Conservation (phyloP, 805 yeast genomes). For the Zygosaccharomyces pseudorouxii region DNA sequence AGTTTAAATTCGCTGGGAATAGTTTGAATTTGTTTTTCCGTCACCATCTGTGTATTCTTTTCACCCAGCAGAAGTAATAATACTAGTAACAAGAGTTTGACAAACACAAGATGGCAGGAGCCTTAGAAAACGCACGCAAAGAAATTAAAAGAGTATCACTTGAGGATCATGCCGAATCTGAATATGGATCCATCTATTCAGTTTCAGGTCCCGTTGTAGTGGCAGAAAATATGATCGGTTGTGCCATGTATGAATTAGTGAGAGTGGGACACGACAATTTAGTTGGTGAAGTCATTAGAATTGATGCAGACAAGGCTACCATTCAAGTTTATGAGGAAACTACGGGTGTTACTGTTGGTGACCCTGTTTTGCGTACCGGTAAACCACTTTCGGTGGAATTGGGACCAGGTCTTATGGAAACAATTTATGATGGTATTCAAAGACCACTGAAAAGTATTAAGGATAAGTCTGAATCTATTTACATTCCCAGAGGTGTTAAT, state of each 20-base stretch:
- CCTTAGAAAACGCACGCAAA: conserved; percentile 94
- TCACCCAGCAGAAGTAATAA: not conserved
- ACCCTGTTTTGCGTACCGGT: conserved; percentile 96
- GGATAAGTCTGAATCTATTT: conserved; percentile 82
- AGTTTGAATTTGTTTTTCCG: not conserved
- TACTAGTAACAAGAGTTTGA: not conserved
- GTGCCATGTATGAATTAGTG: conserved; percentile 99
- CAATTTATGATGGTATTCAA: conserved; percentile 98
- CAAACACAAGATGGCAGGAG: conserved; percentile 67
- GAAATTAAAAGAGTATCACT: conserved; percentile 80
- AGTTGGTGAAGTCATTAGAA: conserved; percentile 98
- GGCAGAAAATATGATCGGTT: conserved; percentile 98
- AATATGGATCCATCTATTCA: conserved; percentile 84
- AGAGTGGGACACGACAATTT: conserved; percentile 95
- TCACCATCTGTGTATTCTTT: conserved; percentile 1
- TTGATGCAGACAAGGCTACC: conserved; percentile 93
- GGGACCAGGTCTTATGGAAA: conserved; percentile 99
- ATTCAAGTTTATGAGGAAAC: conserved; percentile 99
- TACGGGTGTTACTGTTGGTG: conserved; percentile 98
- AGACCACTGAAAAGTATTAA: conserved; percentile 94
- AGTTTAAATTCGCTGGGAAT: not conserved
- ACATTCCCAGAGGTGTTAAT: conserved; percentile 98
- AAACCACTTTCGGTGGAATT: conserved; percentile 98
- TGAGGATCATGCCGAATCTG: conserved; percentile 68
- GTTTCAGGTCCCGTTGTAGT: conserved; percentile 98